Evolutionary conservation across 208 protist species (phyloP).

Genomic region (Leishmania arabica): DNA sequence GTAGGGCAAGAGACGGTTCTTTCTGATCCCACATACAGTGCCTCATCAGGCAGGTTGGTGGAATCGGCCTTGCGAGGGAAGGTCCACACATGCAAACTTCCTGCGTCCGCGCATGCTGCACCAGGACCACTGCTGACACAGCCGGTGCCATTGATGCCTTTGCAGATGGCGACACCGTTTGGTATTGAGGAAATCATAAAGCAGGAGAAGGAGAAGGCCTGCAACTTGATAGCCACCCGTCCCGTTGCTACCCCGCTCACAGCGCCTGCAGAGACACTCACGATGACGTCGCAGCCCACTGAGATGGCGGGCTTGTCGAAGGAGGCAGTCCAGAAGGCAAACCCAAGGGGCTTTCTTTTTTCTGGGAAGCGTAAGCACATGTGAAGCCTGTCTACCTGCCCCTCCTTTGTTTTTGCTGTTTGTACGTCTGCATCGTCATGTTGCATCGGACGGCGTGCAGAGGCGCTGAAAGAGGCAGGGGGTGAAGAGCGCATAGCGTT

Average conservation of each 20-base stretch:
- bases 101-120: not conserved
- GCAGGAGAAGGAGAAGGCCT: not conserved
- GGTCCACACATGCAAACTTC: not conserved
- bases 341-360: constrained; percentile 5
- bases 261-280: not conserved
- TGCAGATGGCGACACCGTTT: not conserved
- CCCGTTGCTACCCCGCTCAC: not conserved
- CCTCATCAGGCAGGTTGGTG: not conserved
- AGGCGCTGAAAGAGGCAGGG: not conserved
- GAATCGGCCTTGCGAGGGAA: not conserved
- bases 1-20: not conserved
- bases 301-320: not conserved
- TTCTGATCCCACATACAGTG: not conserved
- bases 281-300: not conserved
- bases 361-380: not conserved
- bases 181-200: not conserved
- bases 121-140: not conserved
- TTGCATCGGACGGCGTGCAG: not conserved
- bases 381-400: not conserved
- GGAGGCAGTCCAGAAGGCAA: not conserved
- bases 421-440: not conserved
- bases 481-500: not conserved
- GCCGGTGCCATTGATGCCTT: not conserved
- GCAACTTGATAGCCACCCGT: not conserved
- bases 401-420: not conserved